phyloP scores from a whole-genome alignment of 2,329 filamentous ascomycete species.

The Aureobasidium subglaciale region DNA sequence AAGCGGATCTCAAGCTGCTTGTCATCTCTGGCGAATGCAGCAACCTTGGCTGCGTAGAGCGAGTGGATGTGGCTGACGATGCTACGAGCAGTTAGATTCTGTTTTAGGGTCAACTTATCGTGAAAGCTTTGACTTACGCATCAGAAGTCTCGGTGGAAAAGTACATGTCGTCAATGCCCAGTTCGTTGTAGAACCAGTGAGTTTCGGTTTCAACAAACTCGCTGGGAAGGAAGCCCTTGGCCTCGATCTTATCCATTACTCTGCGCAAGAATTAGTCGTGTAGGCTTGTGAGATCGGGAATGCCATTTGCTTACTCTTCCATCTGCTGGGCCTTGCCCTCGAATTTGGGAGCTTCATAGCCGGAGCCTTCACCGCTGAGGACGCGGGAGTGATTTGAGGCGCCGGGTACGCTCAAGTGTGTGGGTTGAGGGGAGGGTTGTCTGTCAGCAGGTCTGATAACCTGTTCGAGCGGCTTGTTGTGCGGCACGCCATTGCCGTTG shows the following conservation, averaged over 20 bases:
- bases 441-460: slow-evolving; percentile 49
- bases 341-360: slow-evolving; percentile 92
- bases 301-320: slow-evolving; percentile 54
- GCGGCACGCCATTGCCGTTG: slow-evolving; percentile 18
- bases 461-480: slow-evolving; percentile 53
- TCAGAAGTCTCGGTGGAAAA: slow-evolving; percentile 83
- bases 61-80: slow-evolving; percentile 94
- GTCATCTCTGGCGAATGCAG: slow-evolving; percentile 85
- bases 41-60: slow-evolving; percentile 93
- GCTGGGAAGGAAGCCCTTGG: slow-evolving; percentile 78
- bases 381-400: slow-evolving; percentile 56
- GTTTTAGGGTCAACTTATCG: neutral
- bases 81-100: slow-evolving; percentile 22
- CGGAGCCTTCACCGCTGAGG: slow-evolving; percentile 80
- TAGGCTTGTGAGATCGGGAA: neutral
- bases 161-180: slow-evolving; percentile 98
- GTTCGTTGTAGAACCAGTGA: slow-evolving; percentile 93
- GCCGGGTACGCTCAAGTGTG: slow-evolving; percentile 68
- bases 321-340: slow-evolving; percentile 90
- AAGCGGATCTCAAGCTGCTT: slow-evolving; percentile 90
- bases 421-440: slow-evolving; percentile 79
- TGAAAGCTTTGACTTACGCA: slow-evolving; percentile 40
- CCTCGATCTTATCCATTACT: slow-evolving; percentile 72
- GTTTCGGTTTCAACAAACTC: slow-evolving; percentile 79
- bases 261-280: slow-evolving; percentile 33